phyloP scores from a whole-genome alignment of 2,329 filamentous ascomycete species.

The Fusarium sp. region DNA sequence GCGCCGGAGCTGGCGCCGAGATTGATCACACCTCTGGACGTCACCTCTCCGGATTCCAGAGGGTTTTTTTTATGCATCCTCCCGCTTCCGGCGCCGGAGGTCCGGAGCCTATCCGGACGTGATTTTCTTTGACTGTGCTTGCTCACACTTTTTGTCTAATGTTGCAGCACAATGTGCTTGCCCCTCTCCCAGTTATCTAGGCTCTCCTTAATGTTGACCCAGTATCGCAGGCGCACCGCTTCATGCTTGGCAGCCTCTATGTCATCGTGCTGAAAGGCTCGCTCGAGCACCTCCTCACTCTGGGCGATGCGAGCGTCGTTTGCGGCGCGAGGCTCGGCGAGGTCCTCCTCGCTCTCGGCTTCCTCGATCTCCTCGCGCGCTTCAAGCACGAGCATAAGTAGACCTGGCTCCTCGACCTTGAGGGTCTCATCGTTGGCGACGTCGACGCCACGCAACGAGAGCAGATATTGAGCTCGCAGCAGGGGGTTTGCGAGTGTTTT shows the following conservation, averaged over 20 bases:
- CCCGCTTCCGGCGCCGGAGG: slow-evolving; percentile 2
- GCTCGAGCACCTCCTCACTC: slow-evolving; percentile 73
- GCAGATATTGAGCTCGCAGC: slow-evolving; percentile 87
- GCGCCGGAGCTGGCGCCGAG: slow-evolving; percentile 1
- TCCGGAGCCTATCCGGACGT: not conserved
- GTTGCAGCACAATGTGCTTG: slow-evolving; percentile 67
- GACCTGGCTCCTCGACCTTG: slow-evolving; percentile 73
- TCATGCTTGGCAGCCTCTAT: slow-evolving; percentile 75
- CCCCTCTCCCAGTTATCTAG: slow-evolving; percentile 88
- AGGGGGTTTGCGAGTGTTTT: slow-evolving; percentile 84
- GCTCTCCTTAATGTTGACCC: slow-evolving; percentile 87
- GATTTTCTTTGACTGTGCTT: not conserved
- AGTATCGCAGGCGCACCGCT: slow-evolving; percentile 85
- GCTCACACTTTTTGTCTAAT: slow-evolving; percentile 47
- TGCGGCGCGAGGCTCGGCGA: slow-evolving; percentile 68
- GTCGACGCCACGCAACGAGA: slow-evolving; percentile 80
- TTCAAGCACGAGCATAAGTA: slow-evolving; percentile 85
- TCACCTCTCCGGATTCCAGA: not conserved
- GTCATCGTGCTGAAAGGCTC: slow-evolving; percentile 75
- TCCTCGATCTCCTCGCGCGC: slow-evolving; percentile 81
- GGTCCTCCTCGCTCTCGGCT: slow-evolving; percentile 73
- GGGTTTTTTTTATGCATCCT: not conserved
- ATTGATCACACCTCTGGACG: slow-evolving; percentile 1
- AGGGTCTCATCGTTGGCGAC: slow-evolving; percentile 83
- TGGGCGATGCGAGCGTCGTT: slow-evolving; percentile 77